phyloP scores from a whole-genome alignment of 176 grass and related monocot species.

The Aechmea fasciata region DNA sequence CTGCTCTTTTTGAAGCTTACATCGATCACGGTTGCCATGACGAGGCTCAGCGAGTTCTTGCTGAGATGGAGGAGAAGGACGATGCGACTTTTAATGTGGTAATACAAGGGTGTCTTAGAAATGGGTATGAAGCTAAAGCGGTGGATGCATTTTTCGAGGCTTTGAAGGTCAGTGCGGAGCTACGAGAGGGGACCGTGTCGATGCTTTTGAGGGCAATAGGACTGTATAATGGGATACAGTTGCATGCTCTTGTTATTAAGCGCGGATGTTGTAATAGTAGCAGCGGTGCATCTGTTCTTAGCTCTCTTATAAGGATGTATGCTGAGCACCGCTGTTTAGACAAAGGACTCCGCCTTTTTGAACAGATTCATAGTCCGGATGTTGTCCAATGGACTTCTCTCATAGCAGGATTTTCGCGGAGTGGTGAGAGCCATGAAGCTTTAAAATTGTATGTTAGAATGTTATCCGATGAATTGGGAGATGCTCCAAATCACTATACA shows the following conservation, averaged over 20 bases:
- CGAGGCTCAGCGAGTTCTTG: conserved; percentile 25
- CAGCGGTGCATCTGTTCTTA: conserved; percentile 2
- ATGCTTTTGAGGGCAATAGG: conserved; percentile 15
- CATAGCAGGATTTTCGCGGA: conserved; percentile 22
- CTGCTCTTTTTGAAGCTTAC: conserved; percentile 33
- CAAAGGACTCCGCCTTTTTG: conserved; percentile 22
- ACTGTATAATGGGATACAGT: conserved; percentile 16
- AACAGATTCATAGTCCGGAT: conserved; percentile 16
- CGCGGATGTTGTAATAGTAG: conserved; percentile 7
- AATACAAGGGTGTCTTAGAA: conserved; percentile 33
- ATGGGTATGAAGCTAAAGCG: conserved; percentile 22
- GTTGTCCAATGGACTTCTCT: conserved; percentile 31
- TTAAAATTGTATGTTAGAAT: conserved; percentile 31
- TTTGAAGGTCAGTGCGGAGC: conserved; percentile 18
- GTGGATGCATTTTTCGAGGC: conserved; percentile 20
- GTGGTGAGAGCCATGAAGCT: conserved; percentile 9
- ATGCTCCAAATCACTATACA: conserved; percentile 26
- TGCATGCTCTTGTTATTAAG: conserved; percentile 30
- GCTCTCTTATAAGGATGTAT: conserved; percentile 29
- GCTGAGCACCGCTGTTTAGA: conserved; percentile 20
- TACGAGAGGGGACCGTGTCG: conserved; percentile 17
- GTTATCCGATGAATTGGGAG: conserved; percentile 10
- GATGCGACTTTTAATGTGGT: conserved; percentile 29
- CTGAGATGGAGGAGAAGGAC: conserved; percentile 33
- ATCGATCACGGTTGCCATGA: conserved; percentile 17